Conservation (phyloP, 2,329 filamentous ascomycete species). For the Epichloe aotearoae region DNA sequence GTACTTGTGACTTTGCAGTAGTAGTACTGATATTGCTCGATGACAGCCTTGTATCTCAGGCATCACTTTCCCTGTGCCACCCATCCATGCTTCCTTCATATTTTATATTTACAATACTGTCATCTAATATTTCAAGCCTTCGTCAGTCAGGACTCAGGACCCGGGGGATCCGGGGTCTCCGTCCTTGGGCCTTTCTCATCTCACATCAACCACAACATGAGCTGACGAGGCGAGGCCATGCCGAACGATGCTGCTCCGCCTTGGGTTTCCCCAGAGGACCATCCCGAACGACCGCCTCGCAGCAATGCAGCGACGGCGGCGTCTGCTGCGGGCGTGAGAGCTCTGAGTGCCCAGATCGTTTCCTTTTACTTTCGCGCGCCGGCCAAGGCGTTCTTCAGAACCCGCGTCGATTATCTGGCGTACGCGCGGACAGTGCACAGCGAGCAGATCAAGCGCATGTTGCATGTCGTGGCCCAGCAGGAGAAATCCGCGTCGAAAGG, state of each 20-base stretch:
- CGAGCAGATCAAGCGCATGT: slow-evolving; percentile 26
- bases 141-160: too few species aligned
- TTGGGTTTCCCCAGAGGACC: slow-evolving; percentile 20
- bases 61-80: too few species aligned
- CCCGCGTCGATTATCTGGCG: slow-evolving; percentile 68
- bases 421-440: slow-evolving; percentile 42
- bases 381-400: slow-evolving; percentile 85
- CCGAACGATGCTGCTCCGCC: slow-evolving; percentile 16
- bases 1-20: too few species aligned
- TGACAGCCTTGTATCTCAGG: too few species aligned
- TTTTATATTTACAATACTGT: too few species aligned
- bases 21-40: too few species aligned
- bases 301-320: slow-evolving; percentile 53
- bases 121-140: too few species aligned
- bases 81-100: too few species aligned
- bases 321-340: slow-evolving; percentile 75
- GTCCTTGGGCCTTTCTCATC: too few species aligned
- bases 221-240: slow-evolving; percentile 21
- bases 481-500: slow-evolving; percentile 22
- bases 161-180: too few species aligned
- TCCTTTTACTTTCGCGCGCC: slow-evolving; percentile 88
- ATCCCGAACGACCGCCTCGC: slow-evolving; percentile 33
- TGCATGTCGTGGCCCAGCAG: slow-evolving; percentile 21
- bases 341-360: slow-evolving; percentile 68
- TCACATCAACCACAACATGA: slow-evolving; percentile 11